Base-by-base conservation (phyloP, 208 protist genomes). In the Leishmania arabica region DNA sequence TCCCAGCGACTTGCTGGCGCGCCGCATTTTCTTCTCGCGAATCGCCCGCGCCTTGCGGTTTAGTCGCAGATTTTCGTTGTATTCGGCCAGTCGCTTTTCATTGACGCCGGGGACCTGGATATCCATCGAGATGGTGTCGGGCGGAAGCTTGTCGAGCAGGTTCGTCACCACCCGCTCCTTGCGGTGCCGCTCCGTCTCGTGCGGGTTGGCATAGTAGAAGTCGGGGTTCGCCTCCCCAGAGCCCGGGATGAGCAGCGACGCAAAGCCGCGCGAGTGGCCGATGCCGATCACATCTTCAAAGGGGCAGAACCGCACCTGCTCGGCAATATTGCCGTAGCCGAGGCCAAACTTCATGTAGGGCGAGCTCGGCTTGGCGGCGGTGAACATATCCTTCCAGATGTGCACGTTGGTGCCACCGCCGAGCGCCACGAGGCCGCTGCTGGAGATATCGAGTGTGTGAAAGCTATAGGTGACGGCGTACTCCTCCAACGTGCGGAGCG, bases 121-220 rank as follows among this genome's bases (percentile, higher is more conserved):
- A 75, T 97, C 95, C 86, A 97, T 92, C 11, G 95, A 97, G 71
- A 98, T 97, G 37, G 92, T 97, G 79, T 98, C 96, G 21, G 96
- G 94, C 15, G 93, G 93, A n/a, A 99, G 88, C 89, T 99, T 99
- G 82, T 99, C 97, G 11, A 99, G 83, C 84, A 98, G 85, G 45
- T 88, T 91, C 15, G 85, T 77, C 31, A 99, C 94, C 3, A 97
- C 93, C 24, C 95, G 89, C 75, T 98, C 94, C 88, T 95, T 97
- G 51, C 93, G 84, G 79, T 98, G 95, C 19, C 92, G 89, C 86
- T 96, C 92, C 76, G 97, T 98, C 76, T 99, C 97, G 86, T 97
- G 95, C 64, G 97, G 97, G 87, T 99, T 98, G n/a, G 95, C 95
- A 66, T 92, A 93, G 89, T 95, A 98, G 79, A 96, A 97, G 90